Base-by-base conservation (phyloP, 2,329 filamentous ascomycete genomes). In the Cytospora mali region DNA sequence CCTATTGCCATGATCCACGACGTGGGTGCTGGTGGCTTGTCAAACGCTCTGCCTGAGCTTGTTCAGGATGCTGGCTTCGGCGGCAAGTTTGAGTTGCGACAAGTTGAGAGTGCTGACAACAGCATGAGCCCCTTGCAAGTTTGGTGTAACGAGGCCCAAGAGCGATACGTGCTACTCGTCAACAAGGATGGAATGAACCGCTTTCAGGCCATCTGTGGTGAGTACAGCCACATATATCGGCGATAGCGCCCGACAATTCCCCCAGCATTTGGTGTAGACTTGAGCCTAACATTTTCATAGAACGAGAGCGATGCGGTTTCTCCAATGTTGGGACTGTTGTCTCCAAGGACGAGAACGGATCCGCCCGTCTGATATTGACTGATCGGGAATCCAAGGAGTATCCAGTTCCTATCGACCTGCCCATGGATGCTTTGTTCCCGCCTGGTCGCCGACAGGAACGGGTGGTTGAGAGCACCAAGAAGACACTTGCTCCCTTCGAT, bases 1-100 rank as follows among this genome's bases (percentile, higher is more conserved):
- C 95, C 95, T 0, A 98, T 99, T 69, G 89, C 92, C 61, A 94
- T 98, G 79, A 98, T 99, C 67, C 95, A 99, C 74, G 95, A 99
- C 73, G 95, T 99, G 52, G 95, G 95, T 66, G 95, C 95, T 56
- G 95, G 95, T 71, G 95, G 95, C 64, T 79, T 84, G 23, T 83
- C 81, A 13, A 86, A 86, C 68, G 93, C 93, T 35, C 81, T 97
- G 18, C 93, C 94, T 10, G 93, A 97, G 74, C 81, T 97, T 54
- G 93, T 96, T 49, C 91, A 96, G 70, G 95, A 99, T 75, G 93
- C 94, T 54, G 92, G 92, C 1, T 89, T 92, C 58, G 95, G 95
- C 61, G 95, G 93, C 56, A 89, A 87, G 52, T 98, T 99, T 68
- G 94, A 99, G 76, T 83, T 99, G n/a, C 88, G 95, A 67, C 92